A percentile compares a stretch with the other conserved stretches of the same genome.
Conservation (phyloP, 2,329 filamentous ascomycete genomes). For the Fusarium sp. region DNA sequence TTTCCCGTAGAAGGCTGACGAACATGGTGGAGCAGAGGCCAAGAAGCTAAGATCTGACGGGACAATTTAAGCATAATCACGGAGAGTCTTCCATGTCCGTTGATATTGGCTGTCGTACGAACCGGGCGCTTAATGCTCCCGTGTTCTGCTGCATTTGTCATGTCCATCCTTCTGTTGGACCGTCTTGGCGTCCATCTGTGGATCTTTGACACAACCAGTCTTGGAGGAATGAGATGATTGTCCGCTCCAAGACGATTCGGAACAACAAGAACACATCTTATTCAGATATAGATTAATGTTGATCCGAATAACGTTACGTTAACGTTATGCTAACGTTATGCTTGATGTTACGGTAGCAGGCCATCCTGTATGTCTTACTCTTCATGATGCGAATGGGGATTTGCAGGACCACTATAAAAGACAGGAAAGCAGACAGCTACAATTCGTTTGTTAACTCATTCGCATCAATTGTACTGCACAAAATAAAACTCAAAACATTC, state of each 20-base stretch:
- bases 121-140: background rate
- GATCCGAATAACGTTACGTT: background rate
- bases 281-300: background rate
- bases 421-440: background rate
- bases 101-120: background rate
- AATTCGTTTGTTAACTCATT: background rate
- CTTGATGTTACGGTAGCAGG: too few species aligned
- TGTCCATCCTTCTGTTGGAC: slow-evolving; percentile 11
- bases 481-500: too few species aligned
- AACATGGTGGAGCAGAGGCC: background rate
- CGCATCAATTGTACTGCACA: rapidly evolving
- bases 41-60: background rate
- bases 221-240: background rate
- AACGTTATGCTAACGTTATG: background rate
- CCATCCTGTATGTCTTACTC: background rate
- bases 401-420: background rate
- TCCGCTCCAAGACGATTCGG: rapidly evolving
- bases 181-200: slow-evolving; percentile 21
- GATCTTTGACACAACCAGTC: background rate
- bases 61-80: slow-evolving; percentile 13
- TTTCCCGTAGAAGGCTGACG: background rate
- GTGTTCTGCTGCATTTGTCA: slow-evolving; percentile 36
- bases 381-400: background rate
- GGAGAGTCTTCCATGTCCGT: background rate
- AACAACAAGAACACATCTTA: background rate